Evolutionary conservation across 805 yeast genomes (phyloP), one percentile per base, ranked within the genome.

Genomic region (Cyberlindnera subsufficiens): DNA sequence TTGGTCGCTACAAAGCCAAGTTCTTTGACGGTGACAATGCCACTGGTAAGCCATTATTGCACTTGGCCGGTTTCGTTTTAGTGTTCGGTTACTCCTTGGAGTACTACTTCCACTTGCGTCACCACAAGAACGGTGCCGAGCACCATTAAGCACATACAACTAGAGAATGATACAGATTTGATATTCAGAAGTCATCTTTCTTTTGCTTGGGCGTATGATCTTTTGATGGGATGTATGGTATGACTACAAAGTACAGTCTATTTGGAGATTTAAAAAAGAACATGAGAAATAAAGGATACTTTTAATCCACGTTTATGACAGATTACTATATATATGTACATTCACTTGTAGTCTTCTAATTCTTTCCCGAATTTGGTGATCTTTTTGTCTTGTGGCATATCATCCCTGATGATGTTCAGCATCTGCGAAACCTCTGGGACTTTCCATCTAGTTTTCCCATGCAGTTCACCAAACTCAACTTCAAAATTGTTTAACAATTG

Each of bases 41-140:
- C 53, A 74, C 86, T 40, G 95, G 89, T 64, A 80, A 76, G 66
- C 95, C 95, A 63, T 72, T 86, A 59, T 61, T 86, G 56, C 96
- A 89, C 71, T 71, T 82, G 55, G 83, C 88, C 49, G 60, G 77
- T 45, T 77, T 76, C 64, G 66, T 88, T 66, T 65, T 87, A 55
- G 64, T 77, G 52, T 71, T 86, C 46, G 96, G 97, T 60, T 90
- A 90, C 84, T 75, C 88, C 52, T 73, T 87, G 72, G 96, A 90
- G 74, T 90, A 90, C 80, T 85, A 82, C 75, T 79, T 87, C 81
- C 97, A 91, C 74, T 79, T 77, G 62, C 71, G 80, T 61, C 81
- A 76, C 60, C 77, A 74, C 65, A 75, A 75, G 63, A 65, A 60
- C 43, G 71, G 67, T 51, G 77, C 37, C 25, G 40, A 37, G 35